phyloP scores from a whole-genome alignment of 2,329 filamentous ascomycete genomes.

The Coniella vitis region DNA sequence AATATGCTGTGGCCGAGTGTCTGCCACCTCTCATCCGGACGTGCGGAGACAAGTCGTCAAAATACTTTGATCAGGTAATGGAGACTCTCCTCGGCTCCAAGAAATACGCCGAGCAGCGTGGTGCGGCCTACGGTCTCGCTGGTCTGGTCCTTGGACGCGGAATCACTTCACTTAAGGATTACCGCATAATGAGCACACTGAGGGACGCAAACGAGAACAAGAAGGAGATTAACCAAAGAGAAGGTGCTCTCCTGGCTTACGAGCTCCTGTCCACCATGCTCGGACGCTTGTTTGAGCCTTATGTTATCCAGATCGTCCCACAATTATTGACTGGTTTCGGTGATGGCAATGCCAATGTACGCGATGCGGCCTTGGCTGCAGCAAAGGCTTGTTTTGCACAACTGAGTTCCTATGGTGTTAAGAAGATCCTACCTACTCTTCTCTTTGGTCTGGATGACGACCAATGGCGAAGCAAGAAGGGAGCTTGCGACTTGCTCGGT shows the following conservation, averaged over 20 bases:
- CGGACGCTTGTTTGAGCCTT: conserved; percentile 87
- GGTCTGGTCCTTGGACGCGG: conserved; percentile 87
- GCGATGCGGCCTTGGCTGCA: conserved; percentile 86
- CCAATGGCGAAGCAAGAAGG: conserved; percentile 98
- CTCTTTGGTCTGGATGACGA: conserved; percentile 88
- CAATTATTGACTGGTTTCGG: conserved; percentile 86
- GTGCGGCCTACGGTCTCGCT: conserved; percentile 89
- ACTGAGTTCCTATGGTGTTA: conserved; percentile 92
- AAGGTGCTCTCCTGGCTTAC: conserved; percentile 83
- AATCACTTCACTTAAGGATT: conserved; percentile 73
- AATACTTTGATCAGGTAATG: conserved; percentile 74
- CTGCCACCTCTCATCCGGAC: conserved; percentile 83
- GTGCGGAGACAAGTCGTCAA: conserved; percentile 67
- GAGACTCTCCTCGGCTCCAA: conserved; percentile 80
- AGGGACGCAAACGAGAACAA: conserved; percentile 87
- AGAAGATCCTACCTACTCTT: conserved; percentile 85
- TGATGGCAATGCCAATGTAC: conserved; percentile 79
- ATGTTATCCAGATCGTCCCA: conserved; percentile 91
- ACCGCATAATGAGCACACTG: conserved; percentile 76
- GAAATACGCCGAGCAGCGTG: conserved; percentile 86
- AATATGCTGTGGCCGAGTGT: conserved; percentile 93
- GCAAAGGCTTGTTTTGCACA: conserved; percentile 91
- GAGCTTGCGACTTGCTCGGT: conserved; percentile 90
- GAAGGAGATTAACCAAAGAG: conserved; percentile 81
- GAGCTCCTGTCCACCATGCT: conserved; percentile 84